phyloP scores from a whole-genome alignment of 176 grass and related monocot species.

The Secale cereale region DNA sequence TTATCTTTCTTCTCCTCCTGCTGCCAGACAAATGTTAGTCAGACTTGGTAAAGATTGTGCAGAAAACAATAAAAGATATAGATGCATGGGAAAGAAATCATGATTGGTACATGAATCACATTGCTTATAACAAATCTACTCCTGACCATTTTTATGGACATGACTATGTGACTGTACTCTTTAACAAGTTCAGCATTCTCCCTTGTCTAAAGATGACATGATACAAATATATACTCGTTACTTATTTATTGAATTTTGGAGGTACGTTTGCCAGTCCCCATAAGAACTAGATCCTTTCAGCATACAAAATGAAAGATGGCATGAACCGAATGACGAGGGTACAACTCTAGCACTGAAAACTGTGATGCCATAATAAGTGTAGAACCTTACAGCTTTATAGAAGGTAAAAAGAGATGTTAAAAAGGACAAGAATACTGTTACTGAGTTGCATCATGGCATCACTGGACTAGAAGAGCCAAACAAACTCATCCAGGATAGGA shows the following conservation, averaged over 20 bases:
- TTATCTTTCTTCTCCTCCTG: constrained; percentile 80
- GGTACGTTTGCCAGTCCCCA: not conserved
- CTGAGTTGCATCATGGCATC: not conserved
- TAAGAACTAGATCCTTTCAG: not conserved
- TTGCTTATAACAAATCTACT: constrained; percentile 1
- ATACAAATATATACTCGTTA: not conserved
- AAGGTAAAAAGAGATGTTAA: not conserved
- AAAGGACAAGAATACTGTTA: not conserved
- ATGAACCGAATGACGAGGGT: not conserved
- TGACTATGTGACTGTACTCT: not conserved
- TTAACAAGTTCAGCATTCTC: not conserved
- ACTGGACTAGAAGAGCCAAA: not conserved
- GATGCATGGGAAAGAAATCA: not conserved
- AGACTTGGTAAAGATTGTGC: constrained; percentile 4
- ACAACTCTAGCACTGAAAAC: not conserved
- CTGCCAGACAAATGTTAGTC: constrained; percentile 12
- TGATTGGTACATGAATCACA: not conserved
- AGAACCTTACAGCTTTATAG: not conserved
- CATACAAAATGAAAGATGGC: not conserved
- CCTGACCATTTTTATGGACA: not conserved
- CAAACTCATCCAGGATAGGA: not conserved
- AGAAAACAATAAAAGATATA: not conserved
- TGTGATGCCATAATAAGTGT: not conserved
- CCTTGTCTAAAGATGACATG: not conserved
- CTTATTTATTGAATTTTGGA: not conserved